These are phyloP conservation scores for Tuber microsphaerosporum DNA, from an alignment of 495 filamentous ascomycete genomes.

Conservation along the genomic window DNA sequence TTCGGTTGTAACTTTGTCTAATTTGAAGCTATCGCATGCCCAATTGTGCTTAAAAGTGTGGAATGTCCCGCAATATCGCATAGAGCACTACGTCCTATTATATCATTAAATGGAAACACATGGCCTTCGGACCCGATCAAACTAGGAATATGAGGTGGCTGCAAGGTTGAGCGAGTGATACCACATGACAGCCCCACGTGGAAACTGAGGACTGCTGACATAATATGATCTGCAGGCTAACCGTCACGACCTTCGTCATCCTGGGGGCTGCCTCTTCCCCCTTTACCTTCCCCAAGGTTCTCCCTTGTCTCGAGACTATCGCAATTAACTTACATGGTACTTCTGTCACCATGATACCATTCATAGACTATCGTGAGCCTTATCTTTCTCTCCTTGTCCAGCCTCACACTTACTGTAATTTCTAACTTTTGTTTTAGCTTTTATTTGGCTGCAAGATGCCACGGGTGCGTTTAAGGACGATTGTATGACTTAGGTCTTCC, in stretches of 20 bases:
- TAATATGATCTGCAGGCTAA: slow-evolving; percentile 28
- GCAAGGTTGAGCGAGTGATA: slow-evolving; percentile 22
- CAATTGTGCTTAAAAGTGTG: not conserved
- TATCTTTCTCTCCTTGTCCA: not conserved
- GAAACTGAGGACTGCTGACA: slow-evolving; percentile 13
- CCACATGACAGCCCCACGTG: slow-evolving; percentile 27
- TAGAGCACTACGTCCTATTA: not conserved
- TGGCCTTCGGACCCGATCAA: not conserved
- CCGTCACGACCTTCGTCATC: slow-evolving; percentile 24
- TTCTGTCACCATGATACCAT: slow-evolving; percentile 63
- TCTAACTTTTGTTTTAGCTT: slow-evolving; percentile 52
- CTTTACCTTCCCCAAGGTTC: slow-evolving; percentile 23
- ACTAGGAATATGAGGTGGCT: not conserved
- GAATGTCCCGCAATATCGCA: not conserved
- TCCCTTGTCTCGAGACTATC: slow-evolving; percentile 7
- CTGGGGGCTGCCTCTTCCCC: slow-evolving; percentile 6
- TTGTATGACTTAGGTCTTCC: slow-evolving; percentile 50
- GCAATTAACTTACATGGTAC: slow-evolving; percentile 15
- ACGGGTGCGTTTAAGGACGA: slow-evolving; percentile 82
- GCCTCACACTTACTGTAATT: not conserved
- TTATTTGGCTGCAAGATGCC: slow-evolving; percentile 55
- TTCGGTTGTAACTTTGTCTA: not conserved
- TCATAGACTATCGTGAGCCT: slow-evolving; percentile 68
- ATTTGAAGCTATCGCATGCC: not conserved
- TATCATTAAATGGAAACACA: not conserved